Evolutionary conservation across 2,329 filamentous ascomycete species (phyloP).

Genomic region (Dryadomyces quercus-mongolicae): DNA sequence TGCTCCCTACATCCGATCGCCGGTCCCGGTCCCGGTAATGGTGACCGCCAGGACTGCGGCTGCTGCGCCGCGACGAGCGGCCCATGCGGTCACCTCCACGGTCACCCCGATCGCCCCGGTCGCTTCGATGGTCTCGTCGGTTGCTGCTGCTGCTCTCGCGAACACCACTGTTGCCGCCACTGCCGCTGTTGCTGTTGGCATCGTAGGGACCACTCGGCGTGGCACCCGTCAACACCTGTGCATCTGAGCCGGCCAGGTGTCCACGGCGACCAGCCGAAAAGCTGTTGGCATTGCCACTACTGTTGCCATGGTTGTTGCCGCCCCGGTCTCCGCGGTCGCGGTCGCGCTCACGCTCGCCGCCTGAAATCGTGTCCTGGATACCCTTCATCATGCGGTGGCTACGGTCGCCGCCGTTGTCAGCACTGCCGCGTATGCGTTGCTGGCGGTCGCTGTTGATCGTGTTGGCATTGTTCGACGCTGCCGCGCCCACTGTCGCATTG

Average conservation of each 20-base stretch:
- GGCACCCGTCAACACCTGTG: slow-evolving; percentile 42
- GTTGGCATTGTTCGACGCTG: background rate
- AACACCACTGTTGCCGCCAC: background rate
- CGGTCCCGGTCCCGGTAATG: slow-evolving; percentile 27
- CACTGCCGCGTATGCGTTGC: background rate
- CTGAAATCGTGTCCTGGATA: slow-evolving; percentile 33
- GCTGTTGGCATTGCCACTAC: slow-evolving; percentile 9
- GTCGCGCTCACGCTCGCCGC: slow-evolving; percentile 20
- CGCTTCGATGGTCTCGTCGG: slow-evolving; percentile 18
- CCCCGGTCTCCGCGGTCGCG: slow-evolving; percentile 24
- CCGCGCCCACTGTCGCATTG: background rate
- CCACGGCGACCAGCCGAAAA: slow-evolving; percentile 17
- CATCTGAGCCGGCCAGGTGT: slow-evolving; percentile 40
- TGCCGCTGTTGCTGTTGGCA: background rate
- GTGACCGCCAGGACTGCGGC: slow-evolving; percentile 10
- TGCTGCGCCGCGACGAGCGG: slow-evolving; percentile 4
- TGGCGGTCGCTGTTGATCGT: background rate
- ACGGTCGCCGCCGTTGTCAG: background rate
- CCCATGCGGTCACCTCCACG: slow-evolving; percentile 22
- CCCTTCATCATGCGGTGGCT: slow-evolving; percentile 39
- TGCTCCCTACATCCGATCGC: slow-evolving; percentile 14
- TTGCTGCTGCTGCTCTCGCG: slow-evolving; percentile 9
- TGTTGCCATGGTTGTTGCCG: slow-evolving; percentile 24
- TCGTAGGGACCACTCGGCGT: slow-evolving; percentile 18
- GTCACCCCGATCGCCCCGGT: slow-evolving; percentile 12